Evolutionary conservation across 352 stramenopile species (phyloP), one percentile per base, ranked within the genome.

Genomic region (Phytophthora quininea): DNA sequence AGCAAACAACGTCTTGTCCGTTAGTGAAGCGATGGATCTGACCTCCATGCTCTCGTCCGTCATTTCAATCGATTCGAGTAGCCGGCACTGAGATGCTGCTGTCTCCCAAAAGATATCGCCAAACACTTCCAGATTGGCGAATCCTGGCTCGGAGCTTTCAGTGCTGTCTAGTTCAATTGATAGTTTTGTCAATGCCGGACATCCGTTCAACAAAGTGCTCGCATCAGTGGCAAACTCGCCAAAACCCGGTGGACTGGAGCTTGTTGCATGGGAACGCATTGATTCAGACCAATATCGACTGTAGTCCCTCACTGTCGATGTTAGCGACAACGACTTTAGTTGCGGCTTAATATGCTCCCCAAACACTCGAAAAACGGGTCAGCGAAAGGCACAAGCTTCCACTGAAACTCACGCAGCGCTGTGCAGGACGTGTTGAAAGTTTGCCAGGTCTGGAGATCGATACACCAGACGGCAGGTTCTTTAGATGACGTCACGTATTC

Each of bases 291-390:
- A 24, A 24, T 24, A 24, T 24, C 19, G 19, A 29, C 31, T 19
- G 55, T 27, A 6, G 19, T 43, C 4, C 30, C 10, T 11, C 38
- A 62, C 2, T 47, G 9, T 1, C 33, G 8, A 19, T 30, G 19
- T n/a, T 54, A 62, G 43, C n/a, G 31, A 62, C n/a, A 62, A n/a
- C 5, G 31, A 62, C 6, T 33, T 45, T 24, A 55, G 46, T 15
- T 49, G 56, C 0, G 55, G 55, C 24, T 62, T 62, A 2, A 48
- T 45, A 32, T 62, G 15, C 4, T 62, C 33, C 31, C 33, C 46
- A 54, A 62, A 62, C 8, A 62, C 24, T 24, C 29, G 32, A n/a
- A 54, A 62, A 49, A 62, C n/a, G 56, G 33, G 6, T 62, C 45
- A 30, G 30, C 56, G 31, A 62, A 62, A 15, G 56, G 56, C 2